phyloP scores from a whole-genome alignment of 148 eudicot species.

The Fagopyrum homotropicum region DNA sequence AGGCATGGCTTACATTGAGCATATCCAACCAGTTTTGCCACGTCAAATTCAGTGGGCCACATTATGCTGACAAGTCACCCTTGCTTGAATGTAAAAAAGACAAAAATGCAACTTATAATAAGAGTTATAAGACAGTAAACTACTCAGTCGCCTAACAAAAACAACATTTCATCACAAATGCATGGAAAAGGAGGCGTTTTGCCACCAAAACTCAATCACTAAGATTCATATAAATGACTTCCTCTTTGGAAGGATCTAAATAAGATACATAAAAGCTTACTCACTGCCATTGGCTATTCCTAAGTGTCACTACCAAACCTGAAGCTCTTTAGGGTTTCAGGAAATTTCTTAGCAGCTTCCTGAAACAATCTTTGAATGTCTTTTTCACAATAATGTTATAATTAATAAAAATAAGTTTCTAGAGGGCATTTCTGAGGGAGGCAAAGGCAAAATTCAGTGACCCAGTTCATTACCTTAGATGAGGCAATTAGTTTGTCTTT shows the following conservation, averaged over 20 bases:
- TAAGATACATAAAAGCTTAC: not conserved
- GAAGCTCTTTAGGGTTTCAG: not conserved
- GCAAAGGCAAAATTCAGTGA: not conserved
- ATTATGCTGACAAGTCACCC: not conserved
- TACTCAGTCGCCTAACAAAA: not conserved
- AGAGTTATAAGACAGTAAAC: not conserved
- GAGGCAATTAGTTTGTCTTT: not conserved
- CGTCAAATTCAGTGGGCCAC: not conserved
- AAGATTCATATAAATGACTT: not conserved
- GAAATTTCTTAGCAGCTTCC: not conserved
- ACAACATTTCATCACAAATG: not conserved
- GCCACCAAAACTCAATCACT: not conserved
- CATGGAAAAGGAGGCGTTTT: not conserved
- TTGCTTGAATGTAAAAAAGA: not conserved
- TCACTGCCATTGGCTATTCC: not conserved
- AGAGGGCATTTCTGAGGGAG: slow-evolving; percentile 8
- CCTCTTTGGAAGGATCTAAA: not conserved
- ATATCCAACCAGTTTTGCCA: not conserved
- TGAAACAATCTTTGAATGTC: not conserved
- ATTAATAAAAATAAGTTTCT: not conserved
- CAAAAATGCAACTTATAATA: not conserved
- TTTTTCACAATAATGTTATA: not conserved
- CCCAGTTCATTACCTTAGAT: not conserved
- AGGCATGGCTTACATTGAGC: too few species aligned
- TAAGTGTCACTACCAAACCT: not conserved